Percentiles rank a stretch among this genome's conserved stretches.
Conservation (phyloP, 371 early-diverging fungal species). For the Lichtheimia hyalospora region DNA sequence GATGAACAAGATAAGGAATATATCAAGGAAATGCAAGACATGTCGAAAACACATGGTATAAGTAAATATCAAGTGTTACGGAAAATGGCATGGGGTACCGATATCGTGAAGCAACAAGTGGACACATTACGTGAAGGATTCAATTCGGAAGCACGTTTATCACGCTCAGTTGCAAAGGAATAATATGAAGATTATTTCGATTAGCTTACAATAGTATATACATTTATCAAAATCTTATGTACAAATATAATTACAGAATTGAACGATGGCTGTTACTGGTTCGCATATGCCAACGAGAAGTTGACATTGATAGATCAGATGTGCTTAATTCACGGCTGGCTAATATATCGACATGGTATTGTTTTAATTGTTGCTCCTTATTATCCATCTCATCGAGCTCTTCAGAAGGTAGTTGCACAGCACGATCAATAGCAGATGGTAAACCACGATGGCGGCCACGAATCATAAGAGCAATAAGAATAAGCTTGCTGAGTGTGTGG, state of each 20-base stretch:
- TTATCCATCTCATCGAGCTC: constrained; percentile 15
- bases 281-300: too few relatives aligned
- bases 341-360: background rate
- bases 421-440: constrained; percentile 48
- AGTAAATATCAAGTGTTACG: constrained; percentile 33
- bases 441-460: constrained; percentile 23
- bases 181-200: too few relatives aligned
- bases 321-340: background rate
- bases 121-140: constrained; percentile 34
- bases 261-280: too few relatives aligned
- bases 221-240: too few relatives aligned
- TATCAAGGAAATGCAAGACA: constrained; percentile 21
- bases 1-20: constrained; percentile 17
- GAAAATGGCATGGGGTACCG: constrained; percentile 32
- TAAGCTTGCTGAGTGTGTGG: constrained; percentile 15
- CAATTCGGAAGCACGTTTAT: constrained; percentile 37
- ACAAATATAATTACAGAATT: too few relatives aligned
- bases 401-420: constrained; percentile 45
- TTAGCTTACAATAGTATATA: too few relatives aligned
- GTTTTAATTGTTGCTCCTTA: constrained; percentile 8
- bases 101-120: constrained; percentile 34
- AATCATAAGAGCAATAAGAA: constrained; percentile 15
- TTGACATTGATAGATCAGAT: too few relatives aligned
- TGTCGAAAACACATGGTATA: constrained; percentile 18
- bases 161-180: constrained; percentile 35